A percentile compares a stretch with the other conserved stretches of the same genome.
phyloP scores from a whole-genome alignment of 768 basidiomycete genomes.

The Cytidiella melzeri region DNA sequence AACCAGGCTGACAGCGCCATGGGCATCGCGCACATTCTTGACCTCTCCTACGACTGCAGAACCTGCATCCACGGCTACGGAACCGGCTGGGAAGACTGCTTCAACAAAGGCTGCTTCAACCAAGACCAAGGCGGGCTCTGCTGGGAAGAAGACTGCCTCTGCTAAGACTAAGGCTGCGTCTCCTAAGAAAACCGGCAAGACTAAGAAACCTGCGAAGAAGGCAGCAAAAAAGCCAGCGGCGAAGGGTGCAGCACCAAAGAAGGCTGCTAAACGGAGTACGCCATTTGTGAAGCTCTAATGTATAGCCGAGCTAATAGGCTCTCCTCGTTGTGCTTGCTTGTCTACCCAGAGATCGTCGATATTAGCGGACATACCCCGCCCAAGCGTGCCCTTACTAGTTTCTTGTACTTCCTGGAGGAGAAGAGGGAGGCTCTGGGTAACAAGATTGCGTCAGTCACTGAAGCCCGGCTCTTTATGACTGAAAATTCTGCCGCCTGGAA shows the following conservation, averaged over 20 bases:
- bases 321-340: no score
- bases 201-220: background rate
- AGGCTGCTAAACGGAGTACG: background rate
- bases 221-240: background rate
- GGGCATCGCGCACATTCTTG: conserved; percentile 7
- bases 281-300: no score
- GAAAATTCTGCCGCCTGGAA: background rate
- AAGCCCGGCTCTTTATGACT: background rate
- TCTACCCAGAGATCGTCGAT: no score
- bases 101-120: conserved; percentile 1
- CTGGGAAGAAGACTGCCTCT: no score
- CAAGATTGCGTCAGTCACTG: background rate
- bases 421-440: background rate
- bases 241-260: background rate
- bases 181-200: no score
- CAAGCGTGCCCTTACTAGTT: background rate
- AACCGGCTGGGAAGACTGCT: conserved; percentile 2
- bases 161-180: no score
- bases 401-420: background rate
- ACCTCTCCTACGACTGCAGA: conserved; percentile 1
- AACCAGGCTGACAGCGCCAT: background rate
- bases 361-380: conserved; percentile 7
- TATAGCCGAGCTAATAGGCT: no score
- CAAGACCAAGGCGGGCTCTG: background rate
- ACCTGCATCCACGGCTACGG: conserved; percentile 1